phyloP scores from a whole-genome alignment of 2,329 filamentous ascomycete species.

The Scedosporium boydii region DNA sequence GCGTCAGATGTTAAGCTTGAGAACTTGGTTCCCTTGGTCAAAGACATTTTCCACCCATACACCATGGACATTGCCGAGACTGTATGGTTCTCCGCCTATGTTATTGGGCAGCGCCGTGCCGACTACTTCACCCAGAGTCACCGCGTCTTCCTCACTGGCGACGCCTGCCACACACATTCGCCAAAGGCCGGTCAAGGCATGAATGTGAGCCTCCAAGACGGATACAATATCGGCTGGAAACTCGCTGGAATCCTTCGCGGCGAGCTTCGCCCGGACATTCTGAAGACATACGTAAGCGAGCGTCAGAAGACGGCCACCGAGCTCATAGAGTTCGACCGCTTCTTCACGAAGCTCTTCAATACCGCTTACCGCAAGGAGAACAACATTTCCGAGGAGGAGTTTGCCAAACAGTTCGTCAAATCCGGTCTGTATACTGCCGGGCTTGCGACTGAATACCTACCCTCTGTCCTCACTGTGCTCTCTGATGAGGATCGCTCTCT shows the following conservation, averaged over 20 bases:
- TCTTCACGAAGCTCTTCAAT: conserved; percentile 42
- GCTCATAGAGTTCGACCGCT: conserved; percentile 51
- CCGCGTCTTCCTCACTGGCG: conserved; percentile 59
- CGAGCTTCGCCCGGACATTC: conserved; percentile 24
- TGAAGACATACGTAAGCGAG: conserved; percentile 37
- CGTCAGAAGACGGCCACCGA: conserved; percentile 49
- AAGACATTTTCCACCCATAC: conserved; percentile 44
- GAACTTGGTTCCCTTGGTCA: conserved; percentile 42
- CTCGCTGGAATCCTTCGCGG: conserved; percentile 31
- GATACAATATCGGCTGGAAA: conserved; percentile 48
- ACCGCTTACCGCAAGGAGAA: conserved; percentile 25
- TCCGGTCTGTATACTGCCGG: conserved; percentile 52
- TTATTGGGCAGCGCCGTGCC: conserved; percentile 54
- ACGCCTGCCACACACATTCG: conserved; percentile 46
- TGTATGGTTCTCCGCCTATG: conserved; percentile 55
- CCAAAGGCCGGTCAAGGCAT: conserved; percentile 60
- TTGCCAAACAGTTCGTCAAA: conserved; percentile 47
- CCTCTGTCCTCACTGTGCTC: conserved; percentile 33
- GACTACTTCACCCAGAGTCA: conserved; percentile 41
- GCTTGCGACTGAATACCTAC: conserved; percentile 43
- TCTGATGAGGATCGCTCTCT: conserved; percentile 22
- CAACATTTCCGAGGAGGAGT: conserved; percentile 34
- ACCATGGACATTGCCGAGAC: conserved; percentile 43
- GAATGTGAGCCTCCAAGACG: conserved; percentile 61
- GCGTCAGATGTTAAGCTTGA: conserved; percentile 41